A percentile compares a stretch with the other conserved stretches of the same genome.
Evolutionary conservation across 1,139 yeast genomes (phyloP).

Genomic region (Ogataea hybrid): DNA sequence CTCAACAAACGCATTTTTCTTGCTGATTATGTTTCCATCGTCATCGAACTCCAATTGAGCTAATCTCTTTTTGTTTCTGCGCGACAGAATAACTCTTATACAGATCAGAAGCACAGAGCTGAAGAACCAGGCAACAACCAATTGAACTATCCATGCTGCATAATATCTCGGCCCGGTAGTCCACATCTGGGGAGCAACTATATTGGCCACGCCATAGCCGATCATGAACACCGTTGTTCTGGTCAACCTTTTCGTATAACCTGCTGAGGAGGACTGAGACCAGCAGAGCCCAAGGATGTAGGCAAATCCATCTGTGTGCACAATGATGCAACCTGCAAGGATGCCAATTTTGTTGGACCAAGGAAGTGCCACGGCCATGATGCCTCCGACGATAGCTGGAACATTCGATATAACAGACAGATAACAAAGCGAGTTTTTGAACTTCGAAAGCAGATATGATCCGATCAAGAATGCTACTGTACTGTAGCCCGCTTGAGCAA

Average conservation of each 20-base stretch:
- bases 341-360: neutral
- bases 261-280: conserved; percentile 30
- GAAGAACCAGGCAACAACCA: neutral
- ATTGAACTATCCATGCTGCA: conserved; percentile 31
- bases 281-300: conserved; percentile 26
- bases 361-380: neutral
- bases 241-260: conserved; percentile 30
- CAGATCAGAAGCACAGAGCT: neutral
- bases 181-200: conserved; percentile 32
- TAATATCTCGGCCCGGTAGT: conserved; percentile 26
- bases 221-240: conserved; percentile 28
- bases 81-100: neutral
- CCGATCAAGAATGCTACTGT: neutral
- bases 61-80: neutral
- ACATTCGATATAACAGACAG: neutral
- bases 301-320: conserved; percentile 17
- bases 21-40: neutral
- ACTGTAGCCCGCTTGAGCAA: neutral
- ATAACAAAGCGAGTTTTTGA: neutral
- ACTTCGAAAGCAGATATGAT: neutral
- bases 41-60: neutral
- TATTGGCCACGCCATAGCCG: conserved; percentile 26
- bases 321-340: neutral
- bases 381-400: neutral
- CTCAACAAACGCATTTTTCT: conserved; percentile 36